These are phyloP conservation scores for Neofusicoccum ribis DNA, from an alignment of 2,329 filamentous ascomycete genomes.

Conservation along the genomic window DNA sequence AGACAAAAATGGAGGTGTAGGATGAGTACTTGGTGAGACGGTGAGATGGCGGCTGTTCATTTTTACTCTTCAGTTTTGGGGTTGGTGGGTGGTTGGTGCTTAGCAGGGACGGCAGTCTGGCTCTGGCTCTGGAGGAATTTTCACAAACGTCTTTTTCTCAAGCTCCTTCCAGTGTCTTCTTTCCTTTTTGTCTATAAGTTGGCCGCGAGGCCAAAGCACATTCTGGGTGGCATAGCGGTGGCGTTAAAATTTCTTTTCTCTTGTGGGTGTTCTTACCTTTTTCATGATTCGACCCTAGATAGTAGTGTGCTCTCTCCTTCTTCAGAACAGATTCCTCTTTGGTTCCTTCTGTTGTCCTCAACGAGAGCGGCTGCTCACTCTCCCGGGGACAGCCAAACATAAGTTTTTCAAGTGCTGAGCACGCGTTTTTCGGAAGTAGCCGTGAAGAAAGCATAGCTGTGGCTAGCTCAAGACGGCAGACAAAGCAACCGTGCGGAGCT, in stretches of 20 bases:
- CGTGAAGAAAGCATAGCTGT: neutral
- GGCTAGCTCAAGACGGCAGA: neutral
- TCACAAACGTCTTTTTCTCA: neutral
- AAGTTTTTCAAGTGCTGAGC: too few species aligned
- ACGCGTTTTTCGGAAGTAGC: neutral
- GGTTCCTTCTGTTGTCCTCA: too few species aligned
- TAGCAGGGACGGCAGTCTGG: neutral
- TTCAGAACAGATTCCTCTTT: too few species aligned
- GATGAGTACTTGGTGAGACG: neutral
- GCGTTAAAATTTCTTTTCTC: neutral
- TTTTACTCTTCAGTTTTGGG: neutral
- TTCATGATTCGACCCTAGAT: too few species aligned
- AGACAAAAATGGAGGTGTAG: neutral
- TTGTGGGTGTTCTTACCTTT: neutral
- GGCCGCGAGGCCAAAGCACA: conserved; percentile 9
- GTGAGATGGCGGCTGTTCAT: neutral
- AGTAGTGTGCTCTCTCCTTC: too few species aligned
- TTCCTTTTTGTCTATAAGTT: neutral
- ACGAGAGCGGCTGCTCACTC: too few species aligned
- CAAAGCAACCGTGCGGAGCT: neutral
- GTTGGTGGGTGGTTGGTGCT: neutral
- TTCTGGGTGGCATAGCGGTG: conserved; percentile 7
- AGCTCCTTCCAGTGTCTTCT: neutral
- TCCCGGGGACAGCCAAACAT: too few species aligned
- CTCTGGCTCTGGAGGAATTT: neutral